Evolutionary conservation across 441 rosid genomes (phyloP).

Genomic region (Raphanus hybrid): DNA sequence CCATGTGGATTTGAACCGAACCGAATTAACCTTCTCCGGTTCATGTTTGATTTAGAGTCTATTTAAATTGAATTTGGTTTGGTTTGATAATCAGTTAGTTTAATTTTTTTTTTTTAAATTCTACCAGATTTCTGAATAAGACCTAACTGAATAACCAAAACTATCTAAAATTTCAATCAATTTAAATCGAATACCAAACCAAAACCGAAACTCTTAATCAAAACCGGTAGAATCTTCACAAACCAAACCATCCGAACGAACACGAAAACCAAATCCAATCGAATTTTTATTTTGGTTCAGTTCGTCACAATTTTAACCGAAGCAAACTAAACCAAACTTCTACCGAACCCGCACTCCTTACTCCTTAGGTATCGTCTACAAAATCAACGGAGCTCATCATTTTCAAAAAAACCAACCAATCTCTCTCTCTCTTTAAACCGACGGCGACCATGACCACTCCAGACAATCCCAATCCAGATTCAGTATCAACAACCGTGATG

Average conservation of each 20-base stretch:
- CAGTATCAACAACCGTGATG: conserved; percentile 58
- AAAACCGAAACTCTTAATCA: not conserved
- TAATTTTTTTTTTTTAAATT: not conserved
- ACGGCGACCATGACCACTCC: conserved; percentile 41
- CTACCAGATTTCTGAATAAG: no score
- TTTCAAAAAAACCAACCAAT: conserved; percentile 3
- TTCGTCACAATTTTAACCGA: no score
- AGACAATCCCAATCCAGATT: conserved; percentile 37
- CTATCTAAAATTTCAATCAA: not conserved
- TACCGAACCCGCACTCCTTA: no score
- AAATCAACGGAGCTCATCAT: not conserved
- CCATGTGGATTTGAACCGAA: not conserved
- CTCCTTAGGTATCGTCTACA: no score
- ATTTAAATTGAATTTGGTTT: not conserved
- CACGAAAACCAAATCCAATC: not conserved
- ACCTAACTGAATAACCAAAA: not conserved
- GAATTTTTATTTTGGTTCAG: no score
- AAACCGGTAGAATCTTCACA: not conserved
- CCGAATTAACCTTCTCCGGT: not conserved
- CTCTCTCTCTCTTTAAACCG: not conserved
- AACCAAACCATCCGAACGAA: not conserved
- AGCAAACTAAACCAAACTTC: no score
- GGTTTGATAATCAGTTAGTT: not conserved
- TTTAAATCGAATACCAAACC: not conserved
- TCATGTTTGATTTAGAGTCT: not conserved